Evolutionary conservation across 1,139 yeast genomes (phyloP), one percentile per base, ranked within the genome.

Genomic region (Yamadazyma jaroonii): DNA sequence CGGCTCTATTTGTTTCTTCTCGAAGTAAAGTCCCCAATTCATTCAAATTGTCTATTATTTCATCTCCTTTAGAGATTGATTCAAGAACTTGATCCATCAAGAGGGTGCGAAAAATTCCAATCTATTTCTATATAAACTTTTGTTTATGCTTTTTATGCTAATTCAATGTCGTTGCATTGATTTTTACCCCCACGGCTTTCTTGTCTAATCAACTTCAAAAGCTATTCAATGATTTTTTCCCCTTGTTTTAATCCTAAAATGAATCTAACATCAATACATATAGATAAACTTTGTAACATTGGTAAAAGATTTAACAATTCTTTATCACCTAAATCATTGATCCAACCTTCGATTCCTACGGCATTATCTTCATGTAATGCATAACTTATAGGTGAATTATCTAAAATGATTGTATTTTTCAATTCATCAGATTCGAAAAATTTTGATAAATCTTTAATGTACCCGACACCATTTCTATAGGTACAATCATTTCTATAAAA

Each of bases 281-380:
- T 76, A 42, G 96, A 73, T 50, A 92, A 63, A 25, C 95, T 85
- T 50, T 84, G 80, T 38, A 92, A 67, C 56, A 92, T 65, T 2
- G 98, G 97, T 35, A 92, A 61, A 37, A 92, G 63, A 51, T 87
- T 81, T 57, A 92, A 64, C 41, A 92, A 66, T 52, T 88, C 95
- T 20, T 82, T 72, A 56, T 92, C 98, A 32, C 83, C 78, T 14
- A 95, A 95, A 61, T 92, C 98, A 53, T 87, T 88, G 45, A 92
- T 88, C 98, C 98, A 92, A 31, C 98, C 97, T 61, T 90, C 97
- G 14, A 92, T 88, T 64, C 84, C 81, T 26, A 92, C 81, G 1
- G 96, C 98, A 56, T 92, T 92, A 49, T 82, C 81, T 45, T 81
- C 87, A 56, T 92, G 92, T 56, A 79, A 63, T 9, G 89, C 83